Percentiles rank a stretch among this genome's conserved stretches.
Conservation (phyloP, 2,329 filamentous ascomycete species). For the Sporothrix curviconia region DNA sequence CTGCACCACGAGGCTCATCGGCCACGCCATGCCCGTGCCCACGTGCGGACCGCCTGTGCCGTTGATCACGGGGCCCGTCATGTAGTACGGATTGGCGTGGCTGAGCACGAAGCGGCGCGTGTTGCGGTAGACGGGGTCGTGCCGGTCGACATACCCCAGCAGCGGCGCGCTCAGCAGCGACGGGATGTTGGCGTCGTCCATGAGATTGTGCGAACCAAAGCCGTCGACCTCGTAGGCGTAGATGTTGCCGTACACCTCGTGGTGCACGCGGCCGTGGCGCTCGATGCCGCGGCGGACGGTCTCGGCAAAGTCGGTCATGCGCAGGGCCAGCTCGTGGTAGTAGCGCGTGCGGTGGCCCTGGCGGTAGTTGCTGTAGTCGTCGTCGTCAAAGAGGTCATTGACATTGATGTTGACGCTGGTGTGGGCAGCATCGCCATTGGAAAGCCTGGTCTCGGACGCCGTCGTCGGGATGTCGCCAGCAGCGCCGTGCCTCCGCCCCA, state of each 20-base stretch:
- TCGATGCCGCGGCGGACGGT: slow-evolving; percentile 18
- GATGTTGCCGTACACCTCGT: slow-evolving; percentile 14
- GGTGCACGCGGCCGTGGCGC: slow-evolving; percentile 14
- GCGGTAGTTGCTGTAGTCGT: slow-evolving; percentile 5
- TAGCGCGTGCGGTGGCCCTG: slow-evolving; percentile 8
- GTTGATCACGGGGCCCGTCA: slow-evolving; percentile 45
- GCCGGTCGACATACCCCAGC: slow-evolving; percentile 47
- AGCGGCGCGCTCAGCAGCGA: slow-evolving; percentile 54
- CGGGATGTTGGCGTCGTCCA: slow-evolving; percentile 64
- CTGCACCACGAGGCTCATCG: slow-evolving; percentile 62
- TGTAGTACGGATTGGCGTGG: slow-evolving; percentile 65
- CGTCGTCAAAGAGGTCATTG: neutral
- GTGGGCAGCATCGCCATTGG: too few relatives aligned
- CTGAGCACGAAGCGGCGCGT: slow-evolving; percentile 38
- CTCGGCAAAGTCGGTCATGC: slow-evolving; percentile 14
- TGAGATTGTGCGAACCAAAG: slow-evolving; percentile 53
- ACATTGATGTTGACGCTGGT: neutral
- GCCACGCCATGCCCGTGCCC: slow-evolving; percentile 58
- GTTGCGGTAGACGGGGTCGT: slow-evolving; percentile 54
- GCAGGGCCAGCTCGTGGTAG: slow-evolving; percentile 2
- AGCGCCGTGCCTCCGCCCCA: slow-evolving; percentile 21
- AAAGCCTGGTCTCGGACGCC: too few relatives aligned
- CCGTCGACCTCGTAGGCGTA: slow-evolving; percentile 71
- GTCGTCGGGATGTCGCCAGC: slow-evolving; percentile 13
- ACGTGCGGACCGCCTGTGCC: slow-evolving; percentile 24